phyloP scores from a whole-genome alignment of 345 rosid species.

The Populus tremula region DNA sequence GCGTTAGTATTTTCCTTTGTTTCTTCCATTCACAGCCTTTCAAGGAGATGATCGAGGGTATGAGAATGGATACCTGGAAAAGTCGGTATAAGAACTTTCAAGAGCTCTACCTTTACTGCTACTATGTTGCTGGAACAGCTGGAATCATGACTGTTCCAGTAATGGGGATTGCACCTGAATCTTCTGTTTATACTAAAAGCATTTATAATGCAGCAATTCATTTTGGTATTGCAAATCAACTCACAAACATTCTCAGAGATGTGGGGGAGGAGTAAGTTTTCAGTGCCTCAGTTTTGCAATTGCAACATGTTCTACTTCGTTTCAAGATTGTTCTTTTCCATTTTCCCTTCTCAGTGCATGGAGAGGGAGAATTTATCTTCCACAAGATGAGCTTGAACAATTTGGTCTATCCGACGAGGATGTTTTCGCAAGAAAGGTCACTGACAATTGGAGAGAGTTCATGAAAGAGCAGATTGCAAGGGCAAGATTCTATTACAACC shows the following conservation, averaged over 20 bases:
- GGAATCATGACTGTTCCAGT: slow-evolving; percentile 61
- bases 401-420: slow-evolving; percentile 49
- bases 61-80: slow-evolving; percentile 58
- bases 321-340: too few relatives aligned
- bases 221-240: slow-evolving; percentile 59
- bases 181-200: slow-evolving; percentile 29
- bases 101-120: slow-evolving; percentile 57
- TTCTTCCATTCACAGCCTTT: slow-evolving; percentile 39
- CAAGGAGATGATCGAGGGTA: slow-evolving; percentile 60
- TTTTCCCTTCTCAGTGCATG: slow-evolving; percentile 27
- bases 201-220: slow-evolving; percentile 46
- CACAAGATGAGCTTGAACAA: slow-evolving; percentile 56
- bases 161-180: slow-evolving; percentile 53
- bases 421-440: slow-evolving; percentile 47
- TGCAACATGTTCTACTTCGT: neutral
- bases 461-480: slow-evolving; percentile 57
- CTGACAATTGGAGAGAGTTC: slow-evolving; percentile 50
- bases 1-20: too few relatives aligned
- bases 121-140: slow-evolving; percentile 56
- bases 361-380: slow-evolving; percentile 61
- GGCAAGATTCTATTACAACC: slow-evolving; percentile 52
- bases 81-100: slow-evolving; percentile 44
- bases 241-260: slow-evolving; percentile 63
- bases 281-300: neutral
- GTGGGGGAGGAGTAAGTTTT: slow-evolving; percentile 59